Percentiles rank a stretch among this genome's conserved stretches.
These are phyloP conservation scores for Xylariales sp. DNA, from an alignment of 2,329 filamentous ascomycete genomes.

Conservation along the genomic window DNA sequence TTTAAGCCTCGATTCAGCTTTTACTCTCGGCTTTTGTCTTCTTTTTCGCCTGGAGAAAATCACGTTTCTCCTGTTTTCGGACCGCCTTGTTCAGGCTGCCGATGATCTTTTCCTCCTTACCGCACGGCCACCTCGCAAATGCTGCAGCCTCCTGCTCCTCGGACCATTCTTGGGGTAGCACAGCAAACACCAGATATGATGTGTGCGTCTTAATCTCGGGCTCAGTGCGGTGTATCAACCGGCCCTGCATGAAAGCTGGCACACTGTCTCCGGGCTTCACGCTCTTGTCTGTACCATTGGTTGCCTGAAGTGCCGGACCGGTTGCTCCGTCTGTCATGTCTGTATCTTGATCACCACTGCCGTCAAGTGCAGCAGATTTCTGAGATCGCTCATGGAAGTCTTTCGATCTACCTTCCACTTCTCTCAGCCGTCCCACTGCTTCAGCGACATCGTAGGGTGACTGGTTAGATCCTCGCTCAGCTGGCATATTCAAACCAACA, in stretches of 20 bases:
- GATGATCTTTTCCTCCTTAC: slow-evolving; percentile 46
- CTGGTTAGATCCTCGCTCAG: slow-evolving; percentile 68
- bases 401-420: slow-evolving; percentile 66
- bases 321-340: slow-evolving; percentile 32
- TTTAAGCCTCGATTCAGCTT: no score
- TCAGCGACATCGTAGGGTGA: slow-evolving; percentile 73
- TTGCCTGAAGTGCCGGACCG: slow-evolving; percentile 20
- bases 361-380: slow-evolving; percentile 21
- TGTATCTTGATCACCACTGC: slow-evolving; percentile 38
- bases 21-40: no score
- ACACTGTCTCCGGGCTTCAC: slow-evolving; percentile 22
- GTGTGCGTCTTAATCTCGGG: slow-evolving; percentile 92
- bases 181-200: slow-evolving; percentile 91
- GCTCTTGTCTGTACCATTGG: slow-evolving; percentile 24
- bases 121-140: slow-evolving; percentile 59
- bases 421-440: slow-evolving; percentile 66
- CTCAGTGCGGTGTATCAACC: slow-evolving; percentile 76
- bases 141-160: slow-evolving; percentile 73
- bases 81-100: slow-evolving; percentile 49
- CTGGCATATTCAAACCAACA: slow-evolving; percentile 60
- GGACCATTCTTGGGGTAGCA: slow-evolving; percentile 82
- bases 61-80: slow-evolving; percentile 53
- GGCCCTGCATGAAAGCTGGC: slow-evolving; percentile 71
- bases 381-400: slow-evolving; percentile 49
- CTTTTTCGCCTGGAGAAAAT: slow-evolving; percentile 43